Conservation (phyloP, 2,329 filamentous ascomycete genomes). For the Fonsecaea multimorphosa region DNA sequence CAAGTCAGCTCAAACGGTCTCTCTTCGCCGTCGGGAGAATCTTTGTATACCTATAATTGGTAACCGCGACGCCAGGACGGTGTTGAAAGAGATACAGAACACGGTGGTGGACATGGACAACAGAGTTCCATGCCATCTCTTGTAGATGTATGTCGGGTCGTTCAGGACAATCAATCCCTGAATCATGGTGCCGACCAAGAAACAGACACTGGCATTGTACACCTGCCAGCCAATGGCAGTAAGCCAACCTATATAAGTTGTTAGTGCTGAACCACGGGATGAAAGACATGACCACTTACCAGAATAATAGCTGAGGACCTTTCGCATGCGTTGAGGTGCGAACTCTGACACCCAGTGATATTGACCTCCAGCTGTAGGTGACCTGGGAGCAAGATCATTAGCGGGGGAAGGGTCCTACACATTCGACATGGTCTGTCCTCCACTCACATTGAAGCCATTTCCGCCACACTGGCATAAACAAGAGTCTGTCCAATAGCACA, state of each 20-base stretch:
- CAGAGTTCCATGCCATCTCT: conserved; percentile 44
- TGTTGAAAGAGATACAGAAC: conserved; percentile 43
- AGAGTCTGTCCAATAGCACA: conserved; percentile 53
- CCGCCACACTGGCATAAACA: conserved; percentile 54
- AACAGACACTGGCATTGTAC: conserved; percentile 50
- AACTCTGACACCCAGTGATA: conserved; percentile 66
- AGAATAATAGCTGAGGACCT: conserved; percentile 61
- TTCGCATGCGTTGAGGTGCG: conserved; percentile 56
- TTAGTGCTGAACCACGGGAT: conserved; percentile 24
- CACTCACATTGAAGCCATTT: conserved; percentile 57
- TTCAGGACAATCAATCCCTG: conserved; percentile 40
- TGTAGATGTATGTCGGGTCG: conserved; percentile 37
- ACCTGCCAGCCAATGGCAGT: conserved; percentile 54
- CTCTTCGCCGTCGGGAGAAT: background rate
- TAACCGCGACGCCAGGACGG: conserved; percentile 39
- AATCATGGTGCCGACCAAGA: conserved; percentile 43
- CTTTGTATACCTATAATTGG: conserved; percentile 42
- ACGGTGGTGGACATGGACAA: conserved; percentile 40
- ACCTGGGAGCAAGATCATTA: conserved; percentile 36
- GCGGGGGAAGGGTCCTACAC: background rate
- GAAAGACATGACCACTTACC: conserved; percentile 43
- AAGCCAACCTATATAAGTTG: conserved; percentile 48
- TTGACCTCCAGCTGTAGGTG: conserved; percentile 53
- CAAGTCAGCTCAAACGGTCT: background rate
- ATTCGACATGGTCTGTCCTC: background rate